phyloP scores from a whole-genome alignment of 83 land plant genomes.

The Thuja plicata region DNA sequence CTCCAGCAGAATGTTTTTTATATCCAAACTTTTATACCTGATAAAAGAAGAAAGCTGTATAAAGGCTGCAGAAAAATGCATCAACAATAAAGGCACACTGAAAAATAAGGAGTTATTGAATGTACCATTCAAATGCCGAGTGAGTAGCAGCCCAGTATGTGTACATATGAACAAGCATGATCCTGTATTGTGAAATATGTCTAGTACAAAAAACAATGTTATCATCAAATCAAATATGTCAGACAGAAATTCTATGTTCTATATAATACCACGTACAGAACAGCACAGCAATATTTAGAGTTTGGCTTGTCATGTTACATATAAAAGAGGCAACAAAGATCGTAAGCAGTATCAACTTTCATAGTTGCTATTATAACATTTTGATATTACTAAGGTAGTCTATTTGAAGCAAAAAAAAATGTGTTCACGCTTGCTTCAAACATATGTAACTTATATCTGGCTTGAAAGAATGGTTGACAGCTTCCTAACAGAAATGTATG shows the following conservation, averaged over 20 bases:
- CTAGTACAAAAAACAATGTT: conserved; percentile 34
- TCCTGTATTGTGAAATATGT: conserved; percentile 69
- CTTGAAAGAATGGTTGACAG: neutral
- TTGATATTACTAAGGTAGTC: neutral
- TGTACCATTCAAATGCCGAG: conserved; percentile 79
- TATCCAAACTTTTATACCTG: conserved; percentile 85
- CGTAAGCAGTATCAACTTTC: neutral
- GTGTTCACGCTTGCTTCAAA: neutral
- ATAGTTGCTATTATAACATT: neutral
- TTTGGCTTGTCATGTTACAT: too few relatives aligned
- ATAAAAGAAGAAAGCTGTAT: conserved; percentile 8
- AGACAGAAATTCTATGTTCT: neutral
- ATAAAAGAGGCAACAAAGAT: neutral
- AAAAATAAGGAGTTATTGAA: neutral
- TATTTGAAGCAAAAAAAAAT: neutral
- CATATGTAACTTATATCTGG: neutral
- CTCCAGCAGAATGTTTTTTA: conserved; percentile 91
- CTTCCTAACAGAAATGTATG: neutral
- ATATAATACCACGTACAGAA: too few relatives aligned
- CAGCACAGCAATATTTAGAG: too few relatives aligned
- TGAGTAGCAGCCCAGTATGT: conserved; percentile 49
- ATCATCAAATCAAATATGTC: neutral
- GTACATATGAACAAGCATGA: conserved; percentile 71
- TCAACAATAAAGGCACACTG: neutral
- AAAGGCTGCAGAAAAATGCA: neutral